phyloP scores from a whole-genome alignment of 176 grass and related monocot species.

The Rhynchospora breviuscula region DNA sequence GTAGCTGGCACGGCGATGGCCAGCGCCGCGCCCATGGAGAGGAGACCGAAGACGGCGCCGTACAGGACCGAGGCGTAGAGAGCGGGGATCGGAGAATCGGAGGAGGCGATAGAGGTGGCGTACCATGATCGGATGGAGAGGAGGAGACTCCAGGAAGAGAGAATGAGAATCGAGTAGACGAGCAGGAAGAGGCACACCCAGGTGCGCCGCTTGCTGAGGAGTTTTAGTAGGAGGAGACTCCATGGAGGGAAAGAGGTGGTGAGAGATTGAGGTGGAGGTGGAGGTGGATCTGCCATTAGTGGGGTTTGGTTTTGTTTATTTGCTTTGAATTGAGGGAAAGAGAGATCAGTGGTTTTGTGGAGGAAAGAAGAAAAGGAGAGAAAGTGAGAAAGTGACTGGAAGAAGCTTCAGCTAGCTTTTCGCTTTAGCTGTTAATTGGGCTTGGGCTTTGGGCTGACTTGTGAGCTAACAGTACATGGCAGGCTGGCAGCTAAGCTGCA shows the following conservation, averaged over 20 bases:
- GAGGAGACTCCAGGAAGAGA: constrained; percentile 59
- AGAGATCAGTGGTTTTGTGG: background rate
- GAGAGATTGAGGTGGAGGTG: background rate
- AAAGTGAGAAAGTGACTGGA: background rate
- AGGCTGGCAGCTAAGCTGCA: no score
- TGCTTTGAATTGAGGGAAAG: background rate
- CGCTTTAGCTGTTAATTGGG: background rate
- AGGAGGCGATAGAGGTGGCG: background rate
- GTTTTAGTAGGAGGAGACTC: constrained; percentile 42
- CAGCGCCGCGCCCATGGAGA: constrained; percentile 70
- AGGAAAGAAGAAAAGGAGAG: background rate
- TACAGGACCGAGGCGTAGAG: constrained; percentile 81
- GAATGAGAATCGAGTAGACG: constrained; percentile 60
- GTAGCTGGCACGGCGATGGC: constrained; percentile 72
- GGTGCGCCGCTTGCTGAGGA: constrained; percentile 57
- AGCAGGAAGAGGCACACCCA: constrained; percentile 71
- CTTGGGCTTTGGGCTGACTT: background rate
- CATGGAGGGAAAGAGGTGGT: constrained; percentile 39
- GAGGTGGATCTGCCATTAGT: constrained; percentile 18
- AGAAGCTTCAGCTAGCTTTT: background rate
- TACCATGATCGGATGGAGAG: constrained; percentile 75
- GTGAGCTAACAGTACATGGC: background rate
- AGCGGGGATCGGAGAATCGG: constrained; percentile 33
- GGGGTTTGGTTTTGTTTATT: background rate
- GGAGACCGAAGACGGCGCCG: constrained; percentile 76